Base-by-base conservation (phyloP, 768 basidiomycete genomes). In the Ramaria rubella region DNA sequence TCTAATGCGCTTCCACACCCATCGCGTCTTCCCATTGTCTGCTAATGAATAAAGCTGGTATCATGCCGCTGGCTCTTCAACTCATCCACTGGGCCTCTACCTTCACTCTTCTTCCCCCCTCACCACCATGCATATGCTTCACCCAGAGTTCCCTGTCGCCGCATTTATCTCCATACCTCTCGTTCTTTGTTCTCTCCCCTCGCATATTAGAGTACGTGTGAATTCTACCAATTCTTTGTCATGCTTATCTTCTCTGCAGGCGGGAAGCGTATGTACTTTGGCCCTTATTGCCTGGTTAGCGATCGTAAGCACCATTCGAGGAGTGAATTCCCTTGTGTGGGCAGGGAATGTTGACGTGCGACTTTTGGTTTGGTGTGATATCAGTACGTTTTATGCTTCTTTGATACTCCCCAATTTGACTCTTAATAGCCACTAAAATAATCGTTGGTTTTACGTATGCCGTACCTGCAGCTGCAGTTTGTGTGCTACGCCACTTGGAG, bases 401-500 rank as follows among this genome's bases (percentile, higher is more conserved):
- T 33, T 34, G 5, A 23, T 23, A 33, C 49, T 38, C 2, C 26
- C 29, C 49, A 17, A 21, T n/a, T 19, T 38, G 21, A 27, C n/a
- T 23, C 15, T 6, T 54, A 42, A n/a, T 67, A 86, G 85, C 75
- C n/a, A 81, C 83, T 7, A 80, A 78, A 58, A 60, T 88, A 14
- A 65, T 77, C 27, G 67, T 83, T 8, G 81, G 77, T 4, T 71
- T 76, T 0, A 75, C 69, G 43, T 65, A 82, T 36, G 85, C 82
- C 5, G 62, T 86, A 17, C 82, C 83, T 6, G 80, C 78, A 12
- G 79, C 80, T 24, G 77, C 75, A 49, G 63, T 87, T 17, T 82
- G 79, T 60, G 74, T 87, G 31, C 76, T 78, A 48, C 69, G 74
- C 17, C 72, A 80, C 36, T 72, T 87, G 17, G 81, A 81, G 62